Evolutionary conservation across 2,329 filamentous ascomycete genomes (phyloP), one percentile per base, ranked within the genome.

Genomic region (Diaporthe sp.): DNA sequence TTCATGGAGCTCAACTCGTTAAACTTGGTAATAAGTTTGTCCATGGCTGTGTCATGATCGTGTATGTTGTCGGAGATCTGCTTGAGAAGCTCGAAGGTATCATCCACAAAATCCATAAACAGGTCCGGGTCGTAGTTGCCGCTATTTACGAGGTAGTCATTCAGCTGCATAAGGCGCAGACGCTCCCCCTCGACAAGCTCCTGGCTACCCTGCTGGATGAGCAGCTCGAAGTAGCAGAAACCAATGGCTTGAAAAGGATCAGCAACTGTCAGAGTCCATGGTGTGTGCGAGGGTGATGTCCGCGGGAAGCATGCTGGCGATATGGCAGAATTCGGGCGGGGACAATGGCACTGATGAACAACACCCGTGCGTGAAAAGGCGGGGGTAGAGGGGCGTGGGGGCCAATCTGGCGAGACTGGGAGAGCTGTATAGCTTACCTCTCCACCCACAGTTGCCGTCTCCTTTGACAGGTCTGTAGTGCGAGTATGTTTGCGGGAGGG

Each of bases 371-470:
- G 30, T 71, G 4, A 61, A 55, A 52, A 25, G 45, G 57, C n/a
- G 38, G 57, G 33, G 57, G 33, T 19, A 19, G 22, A n/a, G 25
- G 42, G 47, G 1, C 30, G 17, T 8, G 17, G 57, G 57, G 45
- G n/a, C 9, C 30, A 58, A 42, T 64, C 28, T 22, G 58, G 33
- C 12, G 57, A 42, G 25, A 30, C 10, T 33, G 42, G 22, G 13
- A 52, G 13, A 28, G 22, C 64, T 15, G n/a, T 10, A 15, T 30
- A 38, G 86, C 92, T 87, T 89, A 98, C 96, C 97, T 93, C 96
- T 91, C 96, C 97, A 98, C 80, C 96, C 97, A 85, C 97, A 98
- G 82, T 97, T 97, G 75, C 97, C 97, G 85, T 98, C 96, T 71
- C 97, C 96, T 83, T 94, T 92, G 82, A 98, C 92, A 15, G 93